Percentiles rank a stretch among this genome's conserved stretches.
Conservation (phyloP, 352 stramenopile genomes). For the Globisporangium camurandrum region DNA sequence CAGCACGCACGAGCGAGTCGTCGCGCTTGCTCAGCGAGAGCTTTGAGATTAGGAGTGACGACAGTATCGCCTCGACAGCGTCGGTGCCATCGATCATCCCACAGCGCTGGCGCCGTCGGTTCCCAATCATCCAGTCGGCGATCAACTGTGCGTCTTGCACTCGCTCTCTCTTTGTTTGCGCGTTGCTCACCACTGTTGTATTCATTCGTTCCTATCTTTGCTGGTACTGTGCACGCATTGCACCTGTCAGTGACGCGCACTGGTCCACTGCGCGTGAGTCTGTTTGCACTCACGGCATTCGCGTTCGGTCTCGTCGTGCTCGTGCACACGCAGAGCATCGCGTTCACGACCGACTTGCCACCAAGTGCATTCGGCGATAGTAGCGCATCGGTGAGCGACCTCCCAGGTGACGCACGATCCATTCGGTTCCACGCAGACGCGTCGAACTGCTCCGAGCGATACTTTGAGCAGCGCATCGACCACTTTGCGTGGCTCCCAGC, state of each 20-base stretch:
- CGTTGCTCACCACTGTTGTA: not conserved
- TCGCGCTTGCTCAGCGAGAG: slow-evolving; percentile 6
- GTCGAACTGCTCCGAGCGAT: slow-evolving; percentile 79
- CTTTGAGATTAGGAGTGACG: slow-evolving; percentile 1
- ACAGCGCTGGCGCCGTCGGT: slow-evolving; percentile 14
- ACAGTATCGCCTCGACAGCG: slow-evolving; percentile 1
- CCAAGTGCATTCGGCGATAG: slow-evolving; percentile 25
- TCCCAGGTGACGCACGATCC: slow-evolving; percentile 2
- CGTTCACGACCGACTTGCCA: slow-evolving; percentile 31
- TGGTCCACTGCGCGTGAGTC: slow-evolving; percentile 32
- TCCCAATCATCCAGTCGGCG: slow-evolving; percentile 11
- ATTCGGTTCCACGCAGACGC: slow-evolving; percentile 27
- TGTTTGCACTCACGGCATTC: slow-evolving; percentile 36
- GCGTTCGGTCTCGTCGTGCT: slow-evolving; percentile 59
- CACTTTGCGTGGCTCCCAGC: slow-evolving; percentile 74
- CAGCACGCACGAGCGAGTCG: slow-evolving; percentile 1
- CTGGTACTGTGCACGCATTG: not conserved
- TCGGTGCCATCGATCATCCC: slow-evolving; percentile 12
- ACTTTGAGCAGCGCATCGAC: slow-evolving; percentile 85
- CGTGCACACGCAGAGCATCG: slow-evolving; percentile 60
- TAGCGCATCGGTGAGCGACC: slow-evolving; percentile 9
- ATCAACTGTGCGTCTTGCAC: slow-evolving; percentile 8
- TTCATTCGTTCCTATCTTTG: no score
- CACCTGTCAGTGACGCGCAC: slow-evolving; percentile 4
- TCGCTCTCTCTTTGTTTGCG: not conserved